Conservation (phyloP, 1,284 basidiomycete genomes). For the Stygiomarasmius scandens region DNA sequence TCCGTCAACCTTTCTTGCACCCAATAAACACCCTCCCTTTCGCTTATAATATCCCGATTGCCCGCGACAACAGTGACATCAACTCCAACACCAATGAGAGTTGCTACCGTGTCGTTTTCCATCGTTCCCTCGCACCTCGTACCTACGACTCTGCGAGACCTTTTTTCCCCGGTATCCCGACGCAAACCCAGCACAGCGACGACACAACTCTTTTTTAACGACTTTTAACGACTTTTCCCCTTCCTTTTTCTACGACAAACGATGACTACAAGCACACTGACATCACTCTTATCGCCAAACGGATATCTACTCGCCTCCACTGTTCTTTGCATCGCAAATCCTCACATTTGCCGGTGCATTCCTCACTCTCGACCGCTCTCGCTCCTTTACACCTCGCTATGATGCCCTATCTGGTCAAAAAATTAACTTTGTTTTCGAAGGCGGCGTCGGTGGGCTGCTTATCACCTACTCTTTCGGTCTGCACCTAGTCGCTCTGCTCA, state of each 20-base stretch:
- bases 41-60: too few relatives aligned
- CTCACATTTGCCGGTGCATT: constrained; percentile 67
- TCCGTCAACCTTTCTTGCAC: too few relatives aligned
- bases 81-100: too few relatives aligned
- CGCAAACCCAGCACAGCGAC: too few relatives aligned
- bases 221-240: neutral
- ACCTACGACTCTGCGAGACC: too few relatives aligned
- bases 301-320: constrained; percentile 50
- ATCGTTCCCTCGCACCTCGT: too few relatives aligned
- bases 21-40: too few relatives aligned
- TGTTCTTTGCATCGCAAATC: constrained; percentile 53
- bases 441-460: constrained; percentile 63
- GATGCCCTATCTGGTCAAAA: constrained; percentile 41
- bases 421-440: constrained; percentile 42
- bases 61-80: too few relatives aligned
- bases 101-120: too few relatives aligned
- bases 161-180: too few relatives aligned
- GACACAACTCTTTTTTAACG: too few relatives aligned
- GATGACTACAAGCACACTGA: neutral
- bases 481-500: constrained; percentile 56
- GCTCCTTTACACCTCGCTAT: constrained; percentile 54
- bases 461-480: constrained; percentile 63
- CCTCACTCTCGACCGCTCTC: constrained; percentile 66
- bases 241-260: neutral
- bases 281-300: constrained; percentile 27